A percentile compares a stretch with the other conserved stretches of the same genome.
These are phyloP conservation scores for Sechiopsis laciniata DNA, from an alignment of 306 rosid species.

Conservation along the genomic window DNA sequence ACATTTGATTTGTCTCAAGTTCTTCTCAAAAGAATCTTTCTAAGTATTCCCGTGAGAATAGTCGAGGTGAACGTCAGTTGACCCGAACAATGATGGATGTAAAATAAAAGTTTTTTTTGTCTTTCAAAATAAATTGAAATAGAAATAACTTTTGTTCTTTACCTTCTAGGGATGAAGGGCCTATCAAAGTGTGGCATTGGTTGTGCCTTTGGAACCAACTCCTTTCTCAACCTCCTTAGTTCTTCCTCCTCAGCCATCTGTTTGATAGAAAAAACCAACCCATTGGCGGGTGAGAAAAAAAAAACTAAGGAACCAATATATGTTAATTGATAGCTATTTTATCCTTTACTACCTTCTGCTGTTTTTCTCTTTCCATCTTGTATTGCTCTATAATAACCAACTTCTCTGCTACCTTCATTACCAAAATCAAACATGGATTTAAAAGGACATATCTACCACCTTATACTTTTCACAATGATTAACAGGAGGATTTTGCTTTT, in stretches of 20 bases:
- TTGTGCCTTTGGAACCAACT: slow-evolving; percentile 87
- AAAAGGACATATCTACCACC: background rate
- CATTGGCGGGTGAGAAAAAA: too few species aligned
- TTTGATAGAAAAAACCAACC: background rate
- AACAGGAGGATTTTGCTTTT: background rate
- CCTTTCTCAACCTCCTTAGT: slow-evolving; percentile 72
- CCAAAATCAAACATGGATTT: background rate
- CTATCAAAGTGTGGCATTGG: slow-evolving; percentile 98
- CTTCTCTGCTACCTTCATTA: slow-evolving; percentile 71
- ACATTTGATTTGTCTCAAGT: too few species aligned
- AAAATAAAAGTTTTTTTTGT: too few species aligned
- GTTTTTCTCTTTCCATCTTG: slow-evolving; percentile 76
- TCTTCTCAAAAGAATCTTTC: too few species aligned
- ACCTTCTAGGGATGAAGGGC: slow-evolving; percentile 94
- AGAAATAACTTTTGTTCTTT: background rate
- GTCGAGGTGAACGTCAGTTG: too few species aligned
- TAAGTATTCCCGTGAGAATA: too few species aligned
- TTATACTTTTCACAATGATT: too few species aligned
- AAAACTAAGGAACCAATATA: too few species aligned
- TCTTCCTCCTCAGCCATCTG: slow-evolving; percentile 91
- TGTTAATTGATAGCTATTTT: background rate
- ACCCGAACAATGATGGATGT: too few species aligned
- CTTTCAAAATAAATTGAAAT: too few species aligned
- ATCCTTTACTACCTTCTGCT: slow-evolving; percentile 47
- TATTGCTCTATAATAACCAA: slow-evolving; percentile 55